A percentile compares a stretch with the other conserved stretches of the same genome.
Conservation (phyloP, 2,329 filamentous ascomycete genomes). For the Sporothrix variecibatus region DNA sequence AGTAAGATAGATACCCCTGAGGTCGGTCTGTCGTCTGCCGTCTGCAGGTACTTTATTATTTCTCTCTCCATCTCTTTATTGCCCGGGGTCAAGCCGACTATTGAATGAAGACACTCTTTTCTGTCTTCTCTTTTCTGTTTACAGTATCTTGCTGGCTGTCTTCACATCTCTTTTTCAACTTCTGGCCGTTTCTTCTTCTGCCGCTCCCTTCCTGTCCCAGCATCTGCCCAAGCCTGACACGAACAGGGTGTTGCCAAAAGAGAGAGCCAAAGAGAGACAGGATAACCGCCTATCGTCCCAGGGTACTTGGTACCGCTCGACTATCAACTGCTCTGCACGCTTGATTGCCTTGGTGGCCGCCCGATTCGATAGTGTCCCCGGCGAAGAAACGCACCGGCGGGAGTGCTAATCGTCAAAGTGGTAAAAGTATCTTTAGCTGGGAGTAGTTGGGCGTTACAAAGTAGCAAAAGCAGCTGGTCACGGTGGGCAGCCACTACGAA, state of each 20-base stretch:
- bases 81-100: neutral
- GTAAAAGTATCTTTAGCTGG: neutral
- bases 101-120: neutral
- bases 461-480: neutral
- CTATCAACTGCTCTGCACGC: neutral
- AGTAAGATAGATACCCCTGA: neutral
- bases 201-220: slow-evolving; percentile 4
- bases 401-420: neutral
- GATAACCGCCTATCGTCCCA: neutral
- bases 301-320: neutral
- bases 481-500: too few relatives aligned
- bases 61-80: neutral
- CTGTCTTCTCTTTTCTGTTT: too few relatives aligned
- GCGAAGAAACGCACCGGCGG: neutral
- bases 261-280: too few relatives aligned
- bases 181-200: neutral
- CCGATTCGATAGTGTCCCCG: slow-evolving; percentile 9
- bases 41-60: neutral
- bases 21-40: too few relatives aligned
- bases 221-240: slow-evolving; percentile 10
- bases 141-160: neutral
- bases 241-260: too few relatives aligned
- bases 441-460: too few relatives aligned
- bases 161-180: neutral
- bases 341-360: neutral